Conservation (phyloP, 495 filamentous ascomycete species). For the Xylaria cubensis region DNA sequence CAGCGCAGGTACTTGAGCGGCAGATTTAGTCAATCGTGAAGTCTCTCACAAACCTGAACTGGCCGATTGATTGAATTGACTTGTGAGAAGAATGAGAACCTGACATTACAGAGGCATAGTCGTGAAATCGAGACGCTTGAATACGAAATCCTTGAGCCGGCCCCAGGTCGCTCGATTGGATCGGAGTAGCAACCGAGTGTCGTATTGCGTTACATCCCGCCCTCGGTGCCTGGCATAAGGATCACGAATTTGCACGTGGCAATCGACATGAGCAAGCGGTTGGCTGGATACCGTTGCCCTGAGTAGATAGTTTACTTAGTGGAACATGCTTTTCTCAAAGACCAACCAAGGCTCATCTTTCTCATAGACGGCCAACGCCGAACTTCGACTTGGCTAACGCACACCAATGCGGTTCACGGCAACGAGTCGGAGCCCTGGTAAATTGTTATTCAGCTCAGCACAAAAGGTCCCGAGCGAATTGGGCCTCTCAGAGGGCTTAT, state of each 20-base stretch:
- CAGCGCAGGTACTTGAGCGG: neutral
- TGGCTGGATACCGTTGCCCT: neutral
- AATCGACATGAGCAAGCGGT: conserved; percentile 1
- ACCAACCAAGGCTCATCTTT: neutral
- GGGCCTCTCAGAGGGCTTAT: conserved; percentile 27
- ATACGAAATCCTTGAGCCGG: neutral
- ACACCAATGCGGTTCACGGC: neutral
- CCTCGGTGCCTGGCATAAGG: neutral
- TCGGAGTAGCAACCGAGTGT: neutral
- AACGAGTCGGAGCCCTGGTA: neutral
- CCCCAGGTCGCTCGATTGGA: neutral
- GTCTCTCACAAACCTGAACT: neutral
- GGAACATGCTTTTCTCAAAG: neutral
- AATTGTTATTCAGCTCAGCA: neutral
- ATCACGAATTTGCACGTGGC: conserved; percentile 6
- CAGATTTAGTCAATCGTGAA: neutral
- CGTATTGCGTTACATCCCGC: neutral
- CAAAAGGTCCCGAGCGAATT: conserved; percentile 4
- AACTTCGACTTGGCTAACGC: neutral
- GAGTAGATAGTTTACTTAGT: neutral
- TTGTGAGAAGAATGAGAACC: neutral
- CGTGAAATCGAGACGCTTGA: neutral
- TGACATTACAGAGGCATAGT: neutral
- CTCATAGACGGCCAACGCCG: neutral
- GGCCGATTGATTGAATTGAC: neutral